Evolutionary conservation across 2,329 filamentous ascomycete species (phyloP).

Genomic region (Penicillium sp.): DNA sequence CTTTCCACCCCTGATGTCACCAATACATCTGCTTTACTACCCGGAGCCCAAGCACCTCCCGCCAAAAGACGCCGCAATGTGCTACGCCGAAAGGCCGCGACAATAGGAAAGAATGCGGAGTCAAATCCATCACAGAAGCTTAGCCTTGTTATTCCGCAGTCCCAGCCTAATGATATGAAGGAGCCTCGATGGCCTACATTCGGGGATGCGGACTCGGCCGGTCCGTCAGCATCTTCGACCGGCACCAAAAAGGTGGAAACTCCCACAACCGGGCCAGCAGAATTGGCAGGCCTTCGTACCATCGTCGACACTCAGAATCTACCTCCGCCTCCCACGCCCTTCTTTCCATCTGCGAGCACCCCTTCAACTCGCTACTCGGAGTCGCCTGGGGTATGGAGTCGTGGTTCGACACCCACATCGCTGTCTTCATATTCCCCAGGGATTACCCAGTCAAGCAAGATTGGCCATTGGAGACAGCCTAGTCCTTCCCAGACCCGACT

Average conservation of each 20-base stretch:
- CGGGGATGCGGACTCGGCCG: constrained; percentile 11
- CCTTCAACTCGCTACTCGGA: constrained; percentile 46
- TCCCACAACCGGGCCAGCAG: constrained; percentile 29
- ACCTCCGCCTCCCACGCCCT: constrained; percentile 37
- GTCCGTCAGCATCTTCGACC: constrained; percentile 8
- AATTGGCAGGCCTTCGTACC: constrained; percentile 38
- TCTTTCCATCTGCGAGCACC: constrained; percentile 39
- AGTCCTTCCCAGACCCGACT: constrained; percentile 38
- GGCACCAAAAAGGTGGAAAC: constrained; percentile 13
- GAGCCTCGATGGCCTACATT: constrained; percentile 7
- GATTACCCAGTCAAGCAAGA: constrained; percentile 40
- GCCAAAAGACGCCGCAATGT: constrained; percentile 36
- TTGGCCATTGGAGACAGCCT: constrained; percentile 34
- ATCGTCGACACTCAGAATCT: constrained; percentile 33
- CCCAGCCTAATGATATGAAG: constrained; percentile 17
- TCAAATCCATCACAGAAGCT: constrained; percentile 25
- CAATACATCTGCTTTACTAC: constrained; percentile 7
- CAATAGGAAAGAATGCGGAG: constrained; percentile 35
- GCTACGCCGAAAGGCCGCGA: constrained; percentile 41
- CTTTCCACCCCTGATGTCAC: constrained; percentile 15
- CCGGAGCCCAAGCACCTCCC: constrained; percentile 16
- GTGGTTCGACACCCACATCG: constrained; percentile 48
- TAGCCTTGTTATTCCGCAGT: constrained; percentile 31
- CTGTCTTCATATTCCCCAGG: constrained; percentile 49
- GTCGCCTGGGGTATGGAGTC: constrained; percentile 45